phyloP scores from a whole-genome alignment of 2,329 filamentous ascomycete genomes.

The Pseudopithomyces chartarum region DNA sequence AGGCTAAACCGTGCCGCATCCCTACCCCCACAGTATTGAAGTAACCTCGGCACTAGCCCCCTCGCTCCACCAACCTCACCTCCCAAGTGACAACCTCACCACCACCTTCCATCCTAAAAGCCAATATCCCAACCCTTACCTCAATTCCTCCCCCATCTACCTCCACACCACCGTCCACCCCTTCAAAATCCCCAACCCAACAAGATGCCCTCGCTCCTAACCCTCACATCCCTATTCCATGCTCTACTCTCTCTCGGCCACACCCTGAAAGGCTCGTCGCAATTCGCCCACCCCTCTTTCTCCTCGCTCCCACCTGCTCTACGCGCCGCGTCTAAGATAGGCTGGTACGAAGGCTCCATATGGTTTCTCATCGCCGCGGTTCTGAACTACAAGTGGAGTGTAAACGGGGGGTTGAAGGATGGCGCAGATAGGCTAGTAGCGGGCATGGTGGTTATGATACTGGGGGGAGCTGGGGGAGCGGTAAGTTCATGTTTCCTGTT shows the following conservation, averaged over 20 bases:
- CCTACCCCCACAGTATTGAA: neutral
- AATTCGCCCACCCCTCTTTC: slow-evolving; percentile 41
- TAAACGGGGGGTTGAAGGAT: slow-evolving; percentile 38
- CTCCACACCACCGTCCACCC: too few species aligned
- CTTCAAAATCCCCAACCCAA: neutral
- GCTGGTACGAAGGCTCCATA: slow-evolving; percentile 44
- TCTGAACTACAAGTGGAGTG: slow-evolving; percentile 43
- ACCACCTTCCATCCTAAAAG: neutral
- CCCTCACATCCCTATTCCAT: slow-evolving; percentile 33
- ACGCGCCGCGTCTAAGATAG: slow-evolving; percentile 36
- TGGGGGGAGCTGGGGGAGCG: slow-evolving; percentile 30
- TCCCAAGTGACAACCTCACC: neutral
- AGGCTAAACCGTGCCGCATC: neutral
- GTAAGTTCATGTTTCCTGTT: neutral
- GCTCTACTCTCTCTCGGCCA: slow-evolving; percentile 39
- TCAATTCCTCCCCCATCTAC: neutral
- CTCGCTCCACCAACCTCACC: neutral
- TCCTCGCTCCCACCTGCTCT: slow-evolving; percentile 32
- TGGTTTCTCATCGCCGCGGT: slow-evolving; percentile 44
- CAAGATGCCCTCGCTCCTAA: slow-evolving; percentile 30
- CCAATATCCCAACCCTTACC: neutral
- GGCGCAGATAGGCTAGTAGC: slow-evolving; percentile 39
- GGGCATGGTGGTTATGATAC: slow-evolving; percentile 28
- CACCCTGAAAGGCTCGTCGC: slow-evolving; percentile 40
- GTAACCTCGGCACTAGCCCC: slow-evolving; percentile 1